phyloP scores from a whole-genome alignment of 768 basidiomycete genomes.

The Kwoniella dejecticola region DNA sequence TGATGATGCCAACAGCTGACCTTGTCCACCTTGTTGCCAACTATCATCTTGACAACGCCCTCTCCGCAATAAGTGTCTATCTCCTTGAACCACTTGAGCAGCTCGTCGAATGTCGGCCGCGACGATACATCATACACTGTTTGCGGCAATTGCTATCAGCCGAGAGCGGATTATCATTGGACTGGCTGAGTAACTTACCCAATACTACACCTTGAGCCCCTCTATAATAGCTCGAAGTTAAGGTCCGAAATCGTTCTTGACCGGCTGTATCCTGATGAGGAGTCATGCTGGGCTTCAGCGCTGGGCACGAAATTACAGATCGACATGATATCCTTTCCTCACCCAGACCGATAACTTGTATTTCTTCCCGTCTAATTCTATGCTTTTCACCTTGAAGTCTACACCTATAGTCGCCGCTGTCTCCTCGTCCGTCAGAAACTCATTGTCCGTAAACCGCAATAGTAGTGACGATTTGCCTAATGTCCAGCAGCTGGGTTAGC shows the following conservation, averaged over 20 bases:
- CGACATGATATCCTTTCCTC: conserved; percentile 39
- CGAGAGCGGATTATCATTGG: background rate
- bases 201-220: conserved; percentile 61
- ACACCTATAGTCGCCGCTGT: conserved; percentile 57
- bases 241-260: conserved; percentile 93
- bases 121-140: conserved; percentile 93
- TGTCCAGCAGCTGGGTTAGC: background rate
- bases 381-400: conserved; percentile 57
- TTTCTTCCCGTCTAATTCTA: conserved; percentile 51
- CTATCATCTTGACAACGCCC: conserved; percentile 88
- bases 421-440: conserved; percentile 78
- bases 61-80: conserved; percentile 87
- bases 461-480: conserved; percentile 66
- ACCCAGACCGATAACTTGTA: conserved; percentile 96
- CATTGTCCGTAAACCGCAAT: conserved; percentile 93
- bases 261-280: conserved; percentile 91
- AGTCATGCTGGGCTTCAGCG: no score
- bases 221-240: conserved; percentile 93
- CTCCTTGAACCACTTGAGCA: conserved; percentile 87
- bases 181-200: conserved; percentile 46
- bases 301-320: no score
- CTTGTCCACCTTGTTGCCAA: conserved; percentile 90
- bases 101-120: conserved; percentile 86
- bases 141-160: background rate
- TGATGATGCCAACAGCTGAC: conserved; percentile 53